Evolutionary conservation across 2,329 filamentous ascomycete genomes (phyloP), one percentile per base, ranked within the genome.

Genomic region (Phoma sp.): DNA sequence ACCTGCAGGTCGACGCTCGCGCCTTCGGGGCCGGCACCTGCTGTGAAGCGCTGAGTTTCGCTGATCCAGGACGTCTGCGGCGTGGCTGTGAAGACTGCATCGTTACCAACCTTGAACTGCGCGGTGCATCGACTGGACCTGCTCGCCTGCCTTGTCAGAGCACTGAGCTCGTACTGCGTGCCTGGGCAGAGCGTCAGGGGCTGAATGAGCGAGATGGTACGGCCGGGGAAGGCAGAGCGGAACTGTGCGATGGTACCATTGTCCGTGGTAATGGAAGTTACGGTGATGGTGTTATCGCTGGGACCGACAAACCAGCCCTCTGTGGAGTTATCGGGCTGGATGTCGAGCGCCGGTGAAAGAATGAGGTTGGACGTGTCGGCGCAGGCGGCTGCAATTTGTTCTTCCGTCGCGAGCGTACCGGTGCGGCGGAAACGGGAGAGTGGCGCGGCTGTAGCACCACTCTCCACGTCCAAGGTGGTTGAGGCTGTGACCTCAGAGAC

Each of bases 151-250:
- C 57, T 46, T 10, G 60, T 63, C 13, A 40, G 53, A 4, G 43
- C 54, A 4, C 25, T 41, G 22, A 72, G 44, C 7, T 32, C 17
- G 58, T 74, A 71, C 33, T 61, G 48, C 29, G 51, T 57, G 15
- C 65, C 65, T 2, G 71, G 69, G 47, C 66, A 69, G 2, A 73
- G 62, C 0, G 66, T 68, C 9, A 74, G 9, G 9, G 68, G 61
- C 43, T 74, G 68, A 0, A 50, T 62, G 29, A 72, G 54, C 9
- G 44, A 58, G 29, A 71, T 41, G 8, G 48, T 51, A 6, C 57
- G 52, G 25, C 62, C 68, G 0, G 69, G 47, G 12, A 59, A 60
- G 21, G 67, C 62, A 38, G 61, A 63, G 36, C 63, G 56, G 43
- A 74, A 61, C 33, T 64, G 66, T 6, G 62, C 68, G 32, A 59